Conservation (phyloP, 139 green algal genomes). For the Coelastrella sp. region DNA sequence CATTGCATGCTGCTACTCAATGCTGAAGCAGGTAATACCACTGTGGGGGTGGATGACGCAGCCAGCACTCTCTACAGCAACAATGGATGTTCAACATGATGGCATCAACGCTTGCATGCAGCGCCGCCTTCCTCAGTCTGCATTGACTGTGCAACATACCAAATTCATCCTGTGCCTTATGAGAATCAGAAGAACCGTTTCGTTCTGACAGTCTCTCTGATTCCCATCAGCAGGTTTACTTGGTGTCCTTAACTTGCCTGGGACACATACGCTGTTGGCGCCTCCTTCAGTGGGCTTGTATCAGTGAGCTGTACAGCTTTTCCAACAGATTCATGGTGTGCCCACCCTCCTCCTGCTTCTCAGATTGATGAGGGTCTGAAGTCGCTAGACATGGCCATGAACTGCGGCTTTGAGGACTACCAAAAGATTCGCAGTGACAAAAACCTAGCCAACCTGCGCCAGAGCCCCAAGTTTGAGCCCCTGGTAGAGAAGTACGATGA, state of each 20-base stretch:
- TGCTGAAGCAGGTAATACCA: slow-evolving; percentile 68
- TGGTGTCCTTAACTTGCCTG: too few species aligned
- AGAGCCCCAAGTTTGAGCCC: slow-evolving; percentile 89
- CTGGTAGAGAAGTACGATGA: slow-evolving; percentile 52
- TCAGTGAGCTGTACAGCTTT: background rate
- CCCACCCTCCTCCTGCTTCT: background rate
- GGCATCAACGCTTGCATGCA: too few species aligned
- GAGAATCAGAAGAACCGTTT: too few species aligned
- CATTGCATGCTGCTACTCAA: slow-evolving; percentile 97
- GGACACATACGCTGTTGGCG: background rate
- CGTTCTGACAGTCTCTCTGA: too few species aligned
- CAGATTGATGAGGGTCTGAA: slow-evolving; percentile 88
- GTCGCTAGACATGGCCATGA: slow-evolving; percentile 85
- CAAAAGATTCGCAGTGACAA: slow-evolving; percentile 89
- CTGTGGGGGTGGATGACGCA: too few species aligned
- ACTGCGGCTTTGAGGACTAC: slow-evolving; percentile 94
- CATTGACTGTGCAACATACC: too few species aligned
- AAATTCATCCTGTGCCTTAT: too few species aligned
- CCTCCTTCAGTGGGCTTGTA: background rate
- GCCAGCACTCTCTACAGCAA: too few species aligned
- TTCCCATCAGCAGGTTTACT: too few species aligned
- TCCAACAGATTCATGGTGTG: background rate
- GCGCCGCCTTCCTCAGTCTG: too few species aligned
- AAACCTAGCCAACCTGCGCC: slow-evolving; percentile 85
- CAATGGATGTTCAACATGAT: too few species aligned